Evolutionary conservation across 345 rosid genomes (phyloP).

Genomic region (Combretum micranthum): DNA sequence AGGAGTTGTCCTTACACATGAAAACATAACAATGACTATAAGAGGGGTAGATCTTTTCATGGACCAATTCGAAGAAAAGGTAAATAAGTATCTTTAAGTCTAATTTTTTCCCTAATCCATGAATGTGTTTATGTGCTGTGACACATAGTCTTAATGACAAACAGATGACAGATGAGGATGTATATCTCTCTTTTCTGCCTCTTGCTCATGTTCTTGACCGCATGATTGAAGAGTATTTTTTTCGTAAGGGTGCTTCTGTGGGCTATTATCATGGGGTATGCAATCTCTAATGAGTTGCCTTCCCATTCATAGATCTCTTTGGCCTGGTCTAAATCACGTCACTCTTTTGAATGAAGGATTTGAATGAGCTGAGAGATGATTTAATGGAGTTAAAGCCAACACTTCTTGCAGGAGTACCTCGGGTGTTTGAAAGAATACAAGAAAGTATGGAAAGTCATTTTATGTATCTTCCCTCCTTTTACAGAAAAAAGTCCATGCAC

Average conservation of each 20-base stretch:
- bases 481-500: neutral
- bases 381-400: slow-evolving; percentile 85
- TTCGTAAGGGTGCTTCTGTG: slow-evolving; percentile 83
- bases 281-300: neutral
- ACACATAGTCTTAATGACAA: slow-evolving; percentile 5
- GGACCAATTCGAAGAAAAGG: slow-evolving; percentile 96
- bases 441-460: slow-evolving; percentile 40
- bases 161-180: slow-evolving; percentile 85
- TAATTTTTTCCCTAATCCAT: neutral
- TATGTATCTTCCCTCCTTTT: neutral
- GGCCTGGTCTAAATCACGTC: neutral
- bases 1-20: slow-evolving; percentile 88
- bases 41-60: slow-evolving; percentile 68
- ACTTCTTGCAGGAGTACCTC: slow-evolving; percentile 87
- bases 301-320: neutral
- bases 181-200: slow-evolving; percentile 86
- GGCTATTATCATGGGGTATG: slow-evolving; percentile 96
- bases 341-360: slow-evolving; percentile 39
- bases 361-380: slow-evolving; percentile 77
- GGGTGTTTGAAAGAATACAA: slow-evolving; percentile 82
- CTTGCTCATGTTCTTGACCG: slow-evolving; percentile 95
- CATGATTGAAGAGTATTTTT: slow-evolving; percentile 73
- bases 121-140: slow-evolving; percentile 8
- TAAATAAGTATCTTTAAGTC: slow-evolving; percentile 10
- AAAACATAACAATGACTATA: slow-evolving; percentile 50